Percentiles rank a stretch among this genome's conserved stretches.
phyloP scores from a whole-genome alignment of 148 eudicot genomes.

The Drosera capensis region DNA sequence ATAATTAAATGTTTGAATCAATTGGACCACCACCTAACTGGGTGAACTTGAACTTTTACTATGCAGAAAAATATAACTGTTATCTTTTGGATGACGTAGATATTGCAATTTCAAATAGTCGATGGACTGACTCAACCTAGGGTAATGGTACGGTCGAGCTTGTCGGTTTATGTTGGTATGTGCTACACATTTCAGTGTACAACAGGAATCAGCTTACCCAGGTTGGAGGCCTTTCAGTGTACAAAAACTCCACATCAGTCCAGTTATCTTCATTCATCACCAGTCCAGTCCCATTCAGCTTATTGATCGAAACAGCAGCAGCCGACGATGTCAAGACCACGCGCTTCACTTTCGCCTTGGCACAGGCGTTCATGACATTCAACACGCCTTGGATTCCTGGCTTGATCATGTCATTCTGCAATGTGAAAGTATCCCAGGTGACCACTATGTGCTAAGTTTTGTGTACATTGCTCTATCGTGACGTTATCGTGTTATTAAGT shows the following conservation, averaged over 20 bases:
- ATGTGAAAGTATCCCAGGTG: not conserved
- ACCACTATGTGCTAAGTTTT: no score
- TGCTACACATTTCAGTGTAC: not conserved
- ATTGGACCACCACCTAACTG: no score
- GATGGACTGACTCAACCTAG: no score
- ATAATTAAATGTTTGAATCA: no score
- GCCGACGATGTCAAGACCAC: slow-evolving; percentile 59
- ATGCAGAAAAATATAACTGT: no score
- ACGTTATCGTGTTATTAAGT: no score
- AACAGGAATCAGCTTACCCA: slow-evolving; percentile 24
- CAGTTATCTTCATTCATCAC: slow-evolving; percentile 42
- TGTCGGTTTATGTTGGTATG: no score
- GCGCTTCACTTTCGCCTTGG: slow-evolving; percentile 38
- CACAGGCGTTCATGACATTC: slow-evolving; percentile 38
- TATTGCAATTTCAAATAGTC: no score
- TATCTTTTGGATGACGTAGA: no score
- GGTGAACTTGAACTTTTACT: no score
- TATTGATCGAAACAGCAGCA: slow-evolving; percentile 43
- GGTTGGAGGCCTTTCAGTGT: slow-evolving; percentile 40
- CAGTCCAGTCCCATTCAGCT: slow-evolving; percentile 22
- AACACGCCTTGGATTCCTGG: slow-evolving; percentile 47
- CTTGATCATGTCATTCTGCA: slow-evolving; percentile 59
- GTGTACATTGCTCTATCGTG: no score
- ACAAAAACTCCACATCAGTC: slow-evolving; percentile 46
- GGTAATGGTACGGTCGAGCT: no score